Evolutionary conservation across 306 rosid species (phyloP).

Genomic region (Begonia fuchsioides): DNA sequence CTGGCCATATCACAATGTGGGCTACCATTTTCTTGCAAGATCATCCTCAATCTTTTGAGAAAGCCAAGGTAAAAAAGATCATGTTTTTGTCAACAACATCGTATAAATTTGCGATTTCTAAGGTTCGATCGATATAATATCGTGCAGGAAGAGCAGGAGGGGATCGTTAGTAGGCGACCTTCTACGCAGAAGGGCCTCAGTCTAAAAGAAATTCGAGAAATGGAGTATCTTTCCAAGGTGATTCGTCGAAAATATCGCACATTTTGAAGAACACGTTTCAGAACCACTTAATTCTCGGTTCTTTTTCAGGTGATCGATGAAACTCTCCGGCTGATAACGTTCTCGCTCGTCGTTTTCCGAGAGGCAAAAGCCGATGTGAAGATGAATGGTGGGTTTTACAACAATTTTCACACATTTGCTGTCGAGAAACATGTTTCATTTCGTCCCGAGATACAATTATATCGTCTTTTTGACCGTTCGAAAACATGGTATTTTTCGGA

Average conservation of each 20-base stretch:
- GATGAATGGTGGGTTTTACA: slow-evolving; percentile 15
- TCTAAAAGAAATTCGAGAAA: slow-evolving; percentile 38
- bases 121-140: neutral
- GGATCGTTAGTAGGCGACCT: slow-evolving; percentile 28
- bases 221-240: slow-evolving; percentile 52
- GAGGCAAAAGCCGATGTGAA: slow-evolving; percentile 24
- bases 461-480: too few species aligned
- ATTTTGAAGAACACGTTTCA: neutral
- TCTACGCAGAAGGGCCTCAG: slow-evolving; percentile 27
- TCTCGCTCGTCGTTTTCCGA: slow-evolving; percentile 25
- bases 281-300: neutral
- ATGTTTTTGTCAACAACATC: too few species aligned
- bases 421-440: neutral
- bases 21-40: slow-evolving; percentile 36
- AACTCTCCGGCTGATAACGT: slow-evolving; percentile 15
- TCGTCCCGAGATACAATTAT: too few species aligned
- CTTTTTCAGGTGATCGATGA: slow-evolving; percentile 23
- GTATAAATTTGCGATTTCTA: neutral
- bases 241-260: neutral
- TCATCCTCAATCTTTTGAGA: slow-evolving; percentile 27
- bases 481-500: too few species aligned
- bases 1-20: slow-evolving; percentile 71
- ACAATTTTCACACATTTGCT: neutral
- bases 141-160: slow-evolving; percentile 50
- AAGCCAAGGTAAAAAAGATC: slow-evolving; percentile 33